These are phyloP conservation scores for Candida alai DNA, from an alignment of 805 yeast genomes.

Conservation along the genomic window DNA sequence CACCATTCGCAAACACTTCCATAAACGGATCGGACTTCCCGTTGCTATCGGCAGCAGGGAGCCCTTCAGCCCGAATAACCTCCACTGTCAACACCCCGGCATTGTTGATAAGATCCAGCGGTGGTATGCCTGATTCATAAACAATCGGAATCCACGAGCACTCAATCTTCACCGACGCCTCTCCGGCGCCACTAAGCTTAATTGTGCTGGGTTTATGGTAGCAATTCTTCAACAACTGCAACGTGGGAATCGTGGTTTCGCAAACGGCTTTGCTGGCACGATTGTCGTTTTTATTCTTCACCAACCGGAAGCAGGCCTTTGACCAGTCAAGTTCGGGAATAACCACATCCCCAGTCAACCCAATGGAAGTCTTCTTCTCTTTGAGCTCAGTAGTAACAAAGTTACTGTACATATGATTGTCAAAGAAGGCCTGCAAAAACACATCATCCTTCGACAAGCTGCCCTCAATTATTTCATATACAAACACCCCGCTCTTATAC, in stretches of 20 bases:
- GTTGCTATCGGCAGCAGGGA: constrained; percentile 83
- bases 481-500: constrained; percentile 73
- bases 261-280: constrained; percentile 57
- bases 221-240: constrained; percentile 60
- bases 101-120: constrained; percentile 69
- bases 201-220: constrained; percentile 58
- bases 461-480: constrained; percentile 61
- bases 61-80: constrained; percentile 58
- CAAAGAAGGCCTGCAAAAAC: constrained; percentile 73
- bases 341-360: constrained; percentile 63
- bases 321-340: constrained; percentile 80
- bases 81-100: constrained; percentile 66
- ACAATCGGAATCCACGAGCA: constrained; percentile 78
- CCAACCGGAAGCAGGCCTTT: constrained; percentile 55
- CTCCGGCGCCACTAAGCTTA: constrained; percentile 50
- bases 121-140: constrained; percentile 55
- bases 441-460: constrained; percentile 50
- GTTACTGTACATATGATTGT: constrained; percentile 65
- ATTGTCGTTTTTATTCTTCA: constrained; percentile 50
- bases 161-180: constrained; percentile 53
- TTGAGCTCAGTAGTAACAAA: constrained; percentile 54
- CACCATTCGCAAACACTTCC: constrained; percentile 63
- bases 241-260: constrained; percentile 62
- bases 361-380: constrained; percentile 32
- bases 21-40: constrained; percentile 94